Percentiles rank a stretch among this genome's conserved stretches.
Conservation (phyloP, 768 basidiomycete genomes). For the Podaxis mareebaensis region DNA sequence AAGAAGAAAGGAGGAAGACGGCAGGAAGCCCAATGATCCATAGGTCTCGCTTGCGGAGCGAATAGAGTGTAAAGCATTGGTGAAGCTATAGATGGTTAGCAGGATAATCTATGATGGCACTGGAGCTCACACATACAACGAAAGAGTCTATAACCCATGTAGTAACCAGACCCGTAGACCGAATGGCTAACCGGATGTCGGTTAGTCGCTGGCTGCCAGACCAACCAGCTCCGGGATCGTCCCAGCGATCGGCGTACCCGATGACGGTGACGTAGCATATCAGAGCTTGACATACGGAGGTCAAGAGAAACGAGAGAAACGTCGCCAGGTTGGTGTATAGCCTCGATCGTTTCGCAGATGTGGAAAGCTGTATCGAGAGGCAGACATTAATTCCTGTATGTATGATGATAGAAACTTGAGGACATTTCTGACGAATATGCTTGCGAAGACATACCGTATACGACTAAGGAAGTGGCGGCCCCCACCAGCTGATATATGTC, state of each 20-base stretch:
- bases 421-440: neutral
- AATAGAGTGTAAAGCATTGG: slow-evolving; percentile 1
- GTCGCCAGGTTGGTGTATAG: neutral
- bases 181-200: neutral
- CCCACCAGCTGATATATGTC: neutral
- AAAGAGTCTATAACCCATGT: neutral
- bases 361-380: neutral
- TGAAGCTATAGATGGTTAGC: neutral
- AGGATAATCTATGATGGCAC: too few species aligned
- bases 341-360: neutral
- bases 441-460: neutral
- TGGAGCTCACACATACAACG: neutral
- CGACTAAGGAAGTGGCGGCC: neutral
- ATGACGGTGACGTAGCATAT: neutral
- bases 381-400: neutral
- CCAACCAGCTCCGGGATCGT: neutral
- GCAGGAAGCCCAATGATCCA: slow-evolving; percentile 1
- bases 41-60: neutral
- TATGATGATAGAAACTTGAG: neutral
- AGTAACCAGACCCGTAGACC: neutral
- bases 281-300: neutral
- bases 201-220: neutral
- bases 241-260: neutral
- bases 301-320: neutral
- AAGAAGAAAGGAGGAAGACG: neutral